Conservation (phyloP, 345 rosid species). For the Hypericum androsaemum region DNA sequence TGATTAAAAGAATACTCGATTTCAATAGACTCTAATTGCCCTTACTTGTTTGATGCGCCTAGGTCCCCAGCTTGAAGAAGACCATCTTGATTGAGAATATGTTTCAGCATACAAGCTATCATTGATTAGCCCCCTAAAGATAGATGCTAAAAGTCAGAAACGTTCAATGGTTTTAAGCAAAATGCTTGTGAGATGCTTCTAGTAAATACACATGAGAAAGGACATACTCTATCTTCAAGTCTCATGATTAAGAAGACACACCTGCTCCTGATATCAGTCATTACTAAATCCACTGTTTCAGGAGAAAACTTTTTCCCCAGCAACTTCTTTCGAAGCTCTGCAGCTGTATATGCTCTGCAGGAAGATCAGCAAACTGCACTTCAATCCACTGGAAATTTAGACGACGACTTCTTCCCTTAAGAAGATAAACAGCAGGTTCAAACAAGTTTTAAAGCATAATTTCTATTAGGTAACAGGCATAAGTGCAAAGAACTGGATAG, state of each 20-base stretch:
- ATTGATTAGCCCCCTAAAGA: conserved; percentile 61
- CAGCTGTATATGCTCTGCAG: conserved; percentile 57
- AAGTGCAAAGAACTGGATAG: too few species aligned
- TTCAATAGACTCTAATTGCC: too few species aligned
- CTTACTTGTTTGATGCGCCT: conserved; percentile 79
- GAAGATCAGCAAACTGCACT: not conserved
- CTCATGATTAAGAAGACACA: conserved; percentile 12
- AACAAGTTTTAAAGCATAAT: too few species aligned
- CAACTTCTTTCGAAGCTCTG: conserved; percentile 68
- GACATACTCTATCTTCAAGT: not conserved
- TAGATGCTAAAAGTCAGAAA: conserved; percentile 7
- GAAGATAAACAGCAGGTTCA: too few species aligned
- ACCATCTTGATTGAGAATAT: conserved; percentile 68
- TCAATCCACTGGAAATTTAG: too few species aligned
- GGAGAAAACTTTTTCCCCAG: conserved; percentile 45
- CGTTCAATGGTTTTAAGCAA: not conserved
- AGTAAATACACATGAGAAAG: not conserved
- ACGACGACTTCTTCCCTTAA: too few species aligned
- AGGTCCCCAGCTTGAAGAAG: conserved; percentile 85
- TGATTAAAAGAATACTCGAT: too few species aligned
- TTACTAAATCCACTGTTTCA: conserved; percentile 36
- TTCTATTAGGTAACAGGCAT: too few species aligned
- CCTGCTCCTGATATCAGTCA: conserved; percentile 49
- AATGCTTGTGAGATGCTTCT: not conserved
- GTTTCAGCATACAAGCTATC: conserved; percentile 73